Base-by-base conservation (phyloP, 768 basidiomycete genomes). In the Cystofilobasidium macerans region DNA sequence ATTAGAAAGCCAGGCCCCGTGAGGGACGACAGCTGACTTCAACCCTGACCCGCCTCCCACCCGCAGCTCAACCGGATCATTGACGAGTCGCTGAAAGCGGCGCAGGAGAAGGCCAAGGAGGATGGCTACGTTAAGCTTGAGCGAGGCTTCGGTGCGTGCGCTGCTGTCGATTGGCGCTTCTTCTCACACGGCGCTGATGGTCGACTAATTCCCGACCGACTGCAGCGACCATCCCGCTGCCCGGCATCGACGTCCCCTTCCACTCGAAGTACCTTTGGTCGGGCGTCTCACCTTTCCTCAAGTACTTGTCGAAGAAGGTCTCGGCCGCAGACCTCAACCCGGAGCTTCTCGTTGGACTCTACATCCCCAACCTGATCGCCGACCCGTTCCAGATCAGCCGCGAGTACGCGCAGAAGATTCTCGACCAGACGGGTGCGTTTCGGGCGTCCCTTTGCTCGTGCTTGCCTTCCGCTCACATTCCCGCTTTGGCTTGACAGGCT, bases 231-330 rank as follows among this genome's bases (percentile, higher is more conserved):
- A 72, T 72, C 48, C 73, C 71, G 30, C 71, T 72, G 43, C 89
- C 93, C 43, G 94, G 94, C 69, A 97, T 99, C 71, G 95, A 98
- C 72, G 95, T 99, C 1, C 95, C 95, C 5, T 99, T 99, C 88
- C 95, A 99, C 77, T 98, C 95, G 4, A 87, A 93, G 67, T 99
- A 98, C 78, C 83, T 99, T 43, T 99, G 95, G 95, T 93, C 93
- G 20, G 92, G 92, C 74, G 92, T 95, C 33, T 82, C 94, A 85
- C 89, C 93, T 13, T 68, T 68, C 67, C 67, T 68, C 67, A 68
- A 68, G 56, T 68, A 98, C 77, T 80, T 99, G 20, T 93, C 92
- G 45, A 98, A 97, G 83, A 99, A 98, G 80, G 93, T 99, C 77
- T 90, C 95, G 72, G 82, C 90, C 1, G 81, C 83, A 12, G 84